Conservation (phyloP, 179 eudicot genomes). For the Silene vulgaris region DNA sequence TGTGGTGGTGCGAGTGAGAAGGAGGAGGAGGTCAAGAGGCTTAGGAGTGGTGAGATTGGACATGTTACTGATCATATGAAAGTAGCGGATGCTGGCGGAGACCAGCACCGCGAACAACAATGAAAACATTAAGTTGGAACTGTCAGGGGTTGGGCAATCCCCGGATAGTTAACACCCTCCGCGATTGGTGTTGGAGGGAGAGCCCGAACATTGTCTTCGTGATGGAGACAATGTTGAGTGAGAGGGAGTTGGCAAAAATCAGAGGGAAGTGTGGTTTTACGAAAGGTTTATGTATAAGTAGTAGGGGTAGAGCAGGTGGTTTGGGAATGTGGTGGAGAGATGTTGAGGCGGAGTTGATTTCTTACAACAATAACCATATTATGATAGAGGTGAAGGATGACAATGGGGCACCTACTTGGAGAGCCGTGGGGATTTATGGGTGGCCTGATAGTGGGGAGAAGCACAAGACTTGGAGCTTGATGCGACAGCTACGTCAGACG, state of each 20-base stretch:
- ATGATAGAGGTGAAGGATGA: neutral
- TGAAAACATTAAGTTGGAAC: too few relatives aligned
- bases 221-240: neutral
- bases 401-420: rapidly evolving
- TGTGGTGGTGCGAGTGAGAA: too few relatives aligned
- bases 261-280: neutral
- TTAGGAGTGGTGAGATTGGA: too few relatives aligned
- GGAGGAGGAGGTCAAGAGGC: too few relatives aligned
- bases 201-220: neutral
- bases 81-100: too few relatives aligned
- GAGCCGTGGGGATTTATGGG: neutral
- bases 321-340: neutral
- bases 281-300: neutral
- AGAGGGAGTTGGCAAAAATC: too few relatives aligned
- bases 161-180: too few relatives aligned
- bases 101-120: too few relatives aligned
- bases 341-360: rapidly evolving
- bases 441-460: neutral
- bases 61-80: too few relatives aligned
- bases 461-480: neutral
- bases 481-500: too few relatives aligned
- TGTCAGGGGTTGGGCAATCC: too few relatives aligned
- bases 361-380: neutral
- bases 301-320: neutral
- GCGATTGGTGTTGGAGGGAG: too few relatives aligned